Base-by-base conservation (phyloP, 2,329 filamentous ascomycete species). In the Fusarium vanettenii region DNA sequence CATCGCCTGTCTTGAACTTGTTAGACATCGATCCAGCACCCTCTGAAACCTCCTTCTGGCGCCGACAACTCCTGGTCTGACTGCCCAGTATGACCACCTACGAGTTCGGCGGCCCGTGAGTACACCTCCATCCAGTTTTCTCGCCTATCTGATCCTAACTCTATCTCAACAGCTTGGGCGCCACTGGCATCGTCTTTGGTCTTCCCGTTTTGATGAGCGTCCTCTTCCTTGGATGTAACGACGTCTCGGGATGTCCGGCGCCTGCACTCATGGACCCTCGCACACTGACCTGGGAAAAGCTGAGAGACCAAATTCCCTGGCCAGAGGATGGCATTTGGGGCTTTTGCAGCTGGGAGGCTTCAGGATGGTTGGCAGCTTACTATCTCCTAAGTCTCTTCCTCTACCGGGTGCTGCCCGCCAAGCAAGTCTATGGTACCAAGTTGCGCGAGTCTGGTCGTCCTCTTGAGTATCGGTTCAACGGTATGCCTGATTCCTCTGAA, bases 221-320 rank as follows among this genome's bases (percentile, higher is more conserved):
- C 66, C 91, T 95, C 77, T 89, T 91, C 60, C 95, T 97, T 78
- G 86, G 93, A 77, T 97, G 95, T 88, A 98, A 98, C 83, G 95
- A 98, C 80, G 86, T 95, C 64, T 91, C 93, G 6, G 95, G 95
- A 66, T 98, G 95, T 79, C 95, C 95, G 55, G 92, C 93, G 0
- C 94, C 95, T 2, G 93, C 92, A 0, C 87, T 95, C 6, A 87
- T 97, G 22, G 87, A 88, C 67, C 94, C 92, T 10, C 90, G 88
- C 43, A 92, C 88, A 5, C 84, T 97, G 73, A 90, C 90, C 25
- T 86, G 94, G 64, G 89, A 92, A 20, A 89, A 89, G 76, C 85
- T 97, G 78, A 95, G 94, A 84, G 80, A 85, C 60, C 94, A 97
- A 77, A 90, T 93, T 43, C 94, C 93, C 67, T 97, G 95, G 94